These are phyloP conservation scores for Corylus avellana DNA, from an alignment of 306 rosid genomes.

Conservation along the genomic window DNA sequence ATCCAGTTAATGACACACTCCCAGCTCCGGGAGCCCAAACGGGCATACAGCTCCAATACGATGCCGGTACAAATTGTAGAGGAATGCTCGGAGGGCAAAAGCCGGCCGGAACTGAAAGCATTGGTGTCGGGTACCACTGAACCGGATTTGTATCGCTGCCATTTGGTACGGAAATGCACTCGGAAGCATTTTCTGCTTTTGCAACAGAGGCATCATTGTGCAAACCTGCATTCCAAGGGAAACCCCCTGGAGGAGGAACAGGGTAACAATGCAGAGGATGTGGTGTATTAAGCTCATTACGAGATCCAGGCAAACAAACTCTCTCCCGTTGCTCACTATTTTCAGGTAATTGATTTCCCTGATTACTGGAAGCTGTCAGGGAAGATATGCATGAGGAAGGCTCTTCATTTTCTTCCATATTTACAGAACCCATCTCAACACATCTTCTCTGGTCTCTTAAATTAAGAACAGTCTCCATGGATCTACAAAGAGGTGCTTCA, in stretches of 20 bases:
- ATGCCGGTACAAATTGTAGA: constrained; percentile 46
- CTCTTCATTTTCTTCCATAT: constrained; percentile 38
- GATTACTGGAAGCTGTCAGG: constrained; percentile 25
- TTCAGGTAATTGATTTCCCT: constrained; percentile 41
- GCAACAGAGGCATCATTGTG: constrained; percentile 32
- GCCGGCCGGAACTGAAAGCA: constrained; percentile 48
- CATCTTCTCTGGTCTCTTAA: constrained; percentile 38
- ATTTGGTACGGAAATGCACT: constrained; percentile 20
- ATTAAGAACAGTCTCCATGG: constrained; percentile 50
- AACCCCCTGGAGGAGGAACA: constrained; percentile 48
- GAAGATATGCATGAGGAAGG: constrained; percentile 43
- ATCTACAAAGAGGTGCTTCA: constrained; percentile 49
- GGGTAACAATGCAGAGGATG: constrained; percentile 42
- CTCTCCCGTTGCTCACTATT: constrained; percentile 8
- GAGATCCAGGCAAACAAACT: constrained; percentile 11
- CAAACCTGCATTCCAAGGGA: constrained; percentile 49
- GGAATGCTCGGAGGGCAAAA: constrained; percentile 45
- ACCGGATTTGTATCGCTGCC: constrained; percentile 28
- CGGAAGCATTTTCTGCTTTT: constrained; percentile 28
- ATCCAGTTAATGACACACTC: constrained; percentile 31
- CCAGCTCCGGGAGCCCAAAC: constrained; percentile 39
- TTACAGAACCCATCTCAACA: constrained; percentile 30
- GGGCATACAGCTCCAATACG: constrained; percentile 48
- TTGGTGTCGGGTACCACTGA: constrained; percentile 48
- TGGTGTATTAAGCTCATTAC: constrained; percentile 27